These are phyloP conservation scores for Lipomyces kockii DNA, from an alignment of 805 yeast species.

Conservation along the genomic window DNA sequence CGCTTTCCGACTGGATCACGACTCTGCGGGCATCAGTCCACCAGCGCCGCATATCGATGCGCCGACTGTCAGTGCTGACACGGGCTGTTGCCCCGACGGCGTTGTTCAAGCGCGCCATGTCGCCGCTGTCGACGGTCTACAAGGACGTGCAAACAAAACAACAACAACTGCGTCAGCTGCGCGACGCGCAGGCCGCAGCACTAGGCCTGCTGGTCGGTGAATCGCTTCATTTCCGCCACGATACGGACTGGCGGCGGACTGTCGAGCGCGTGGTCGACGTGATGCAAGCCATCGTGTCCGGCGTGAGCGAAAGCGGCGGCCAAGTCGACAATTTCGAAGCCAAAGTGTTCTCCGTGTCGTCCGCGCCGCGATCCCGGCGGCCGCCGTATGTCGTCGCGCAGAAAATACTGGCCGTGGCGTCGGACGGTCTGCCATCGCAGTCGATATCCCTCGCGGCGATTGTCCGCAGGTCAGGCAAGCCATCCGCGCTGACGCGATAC, in stretches of 20 bases:
- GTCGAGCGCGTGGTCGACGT: constrained; percentile 30
- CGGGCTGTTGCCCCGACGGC: not conserved
- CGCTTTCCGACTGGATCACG: constrained; percentile 24
- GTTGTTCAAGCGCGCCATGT: constrained; percentile 21
- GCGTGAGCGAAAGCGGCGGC: constrained; percentile 11
- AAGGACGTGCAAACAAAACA: constrained; percentile 35
- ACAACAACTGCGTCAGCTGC: constrained; percentile 24
- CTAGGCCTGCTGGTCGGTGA: constrained; percentile 38
- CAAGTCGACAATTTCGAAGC: constrained; percentile 16
- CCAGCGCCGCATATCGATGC: not conserved
- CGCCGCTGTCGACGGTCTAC: constrained; percentile 34
- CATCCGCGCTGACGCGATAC: constrained; percentile 54
- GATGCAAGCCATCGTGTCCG: constrained; percentile 24
- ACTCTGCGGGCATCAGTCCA: constrained; percentile 13
- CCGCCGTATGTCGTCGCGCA: constrained; percentile 33
- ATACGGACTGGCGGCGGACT: constrained; percentile 34
- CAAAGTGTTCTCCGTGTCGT: constrained; percentile 11
- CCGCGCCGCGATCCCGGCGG: constrained; percentile 4
- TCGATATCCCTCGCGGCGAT: constrained; percentile 13
- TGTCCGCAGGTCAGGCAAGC: constrained; percentile 43
- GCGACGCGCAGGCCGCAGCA: constrained; percentile 37
- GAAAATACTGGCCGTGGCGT: constrained; percentile 25
- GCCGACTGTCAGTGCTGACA: not conserved
- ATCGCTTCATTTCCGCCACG: constrained; percentile 16
- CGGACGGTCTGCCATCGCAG: constrained; percentile 32